These are phyloP conservation scores for Miamiensis avidus DNA, from an alignment of 169 alveolate genomes.

Conservation along the genomic window DNA sequence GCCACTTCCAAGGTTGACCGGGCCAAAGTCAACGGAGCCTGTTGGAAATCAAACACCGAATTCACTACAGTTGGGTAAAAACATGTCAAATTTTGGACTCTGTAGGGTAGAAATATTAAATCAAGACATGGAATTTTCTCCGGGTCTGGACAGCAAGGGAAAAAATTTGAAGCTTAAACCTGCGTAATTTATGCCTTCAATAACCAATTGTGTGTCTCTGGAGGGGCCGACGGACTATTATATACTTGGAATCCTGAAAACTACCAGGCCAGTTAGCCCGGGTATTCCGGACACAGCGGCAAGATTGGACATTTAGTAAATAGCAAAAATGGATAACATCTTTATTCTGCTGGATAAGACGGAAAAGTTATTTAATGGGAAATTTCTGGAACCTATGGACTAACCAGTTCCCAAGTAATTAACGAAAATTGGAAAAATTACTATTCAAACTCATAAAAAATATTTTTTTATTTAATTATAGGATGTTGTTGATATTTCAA, in stretches of 20 bases:
- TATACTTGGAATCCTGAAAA: constrained; percentile 21
- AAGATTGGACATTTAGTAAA: constrained; percentile 7
- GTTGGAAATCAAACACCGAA: constrained; percentile 67
- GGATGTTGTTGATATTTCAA: background rate
- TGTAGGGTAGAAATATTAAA: constrained; percentile 71
- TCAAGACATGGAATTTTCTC: no score
- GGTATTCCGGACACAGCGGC: constrained; percentile 14
- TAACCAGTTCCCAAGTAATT: no score
- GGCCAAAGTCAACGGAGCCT: constrained; percentile 69
- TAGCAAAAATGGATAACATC: constrained; percentile 3
- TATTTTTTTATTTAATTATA: constrained; percentile 4
- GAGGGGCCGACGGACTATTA: constrained; percentile 24
- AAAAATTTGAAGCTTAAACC: constrained; percentile 52
- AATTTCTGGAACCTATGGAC: constrained; percentile 44
- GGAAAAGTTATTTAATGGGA: constrained; percentile 50
- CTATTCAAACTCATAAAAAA: background rate
- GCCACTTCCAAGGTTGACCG: constrained; percentile 74
- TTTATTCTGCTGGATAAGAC: constrained; percentile 58
- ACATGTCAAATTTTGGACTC: constrained; percentile 76
- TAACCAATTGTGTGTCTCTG: constrained; percentile 22
- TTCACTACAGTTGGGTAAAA: constrained; percentile 79
- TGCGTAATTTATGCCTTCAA: constrained; percentile 61
- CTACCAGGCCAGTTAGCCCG: background rate
- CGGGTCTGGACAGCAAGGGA: constrained; percentile 40
- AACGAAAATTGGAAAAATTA: no score